Conservation (phyloP, 169 alveolate genomes). For the Plasmodium berghei region DNA sequence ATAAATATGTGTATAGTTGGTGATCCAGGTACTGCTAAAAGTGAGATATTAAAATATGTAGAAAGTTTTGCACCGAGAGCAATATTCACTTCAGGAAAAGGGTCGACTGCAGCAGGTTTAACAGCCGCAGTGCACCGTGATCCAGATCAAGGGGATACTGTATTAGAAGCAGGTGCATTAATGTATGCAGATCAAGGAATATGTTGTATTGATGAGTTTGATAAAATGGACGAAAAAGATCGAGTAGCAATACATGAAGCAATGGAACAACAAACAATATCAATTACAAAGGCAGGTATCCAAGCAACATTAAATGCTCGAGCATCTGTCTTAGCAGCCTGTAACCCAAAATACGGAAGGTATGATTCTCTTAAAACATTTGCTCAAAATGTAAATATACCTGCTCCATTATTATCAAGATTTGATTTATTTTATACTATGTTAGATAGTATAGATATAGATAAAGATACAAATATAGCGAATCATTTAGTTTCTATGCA, state of each 20-base stretch:
- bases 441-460: slow-evolving; percentile 93
- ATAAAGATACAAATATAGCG: slow-evolving; percentile 91
- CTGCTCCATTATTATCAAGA: slow-evolving; percentile 97
- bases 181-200: slow-evolving; percentile 98
- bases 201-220: slow-evolving; percentile 98
- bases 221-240: slow-evolving; percentile 97
- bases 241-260: slow-evolving; percentile 99
- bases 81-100: slow-evolving; percentile 96
- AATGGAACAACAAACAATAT: slow-evolving; percentile 98
- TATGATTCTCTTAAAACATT: slow-evolving; percentile 93
- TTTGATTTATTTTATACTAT: slow-evolving; percentile 96
- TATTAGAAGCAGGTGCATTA: slow-evolving; percentile 98
- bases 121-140: slow-evolving; percentile 98
- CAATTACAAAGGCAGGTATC: slow-evolving; percentile 98
- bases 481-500: slow-evolving; percentile 80
- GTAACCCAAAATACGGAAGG: slow-evolving; percentile 97
- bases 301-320: slow-evolving; percentile 99
- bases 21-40: slow-evolving; percentile 98
- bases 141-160: slow-evolving; percentile 97
- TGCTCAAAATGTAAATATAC: slow-evolving; percentile 93
- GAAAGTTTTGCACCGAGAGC: slow-evolving; percentile 94
- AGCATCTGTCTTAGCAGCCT: slow-evolving; percentile 99
- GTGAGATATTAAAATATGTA: slow-evolving; percentile 95
- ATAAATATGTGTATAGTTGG: slow-evolving; percentile 97
- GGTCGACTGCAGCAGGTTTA: slow-evolving; percentile 97